Percentiles rank a stretch among this genome's conserved stretches.
These are phyloP conservation scores for Barnettozyma hawaiiensis DNA, from an alignment of 1,139 yeast species.

Conservation along the genomic window DNA sequence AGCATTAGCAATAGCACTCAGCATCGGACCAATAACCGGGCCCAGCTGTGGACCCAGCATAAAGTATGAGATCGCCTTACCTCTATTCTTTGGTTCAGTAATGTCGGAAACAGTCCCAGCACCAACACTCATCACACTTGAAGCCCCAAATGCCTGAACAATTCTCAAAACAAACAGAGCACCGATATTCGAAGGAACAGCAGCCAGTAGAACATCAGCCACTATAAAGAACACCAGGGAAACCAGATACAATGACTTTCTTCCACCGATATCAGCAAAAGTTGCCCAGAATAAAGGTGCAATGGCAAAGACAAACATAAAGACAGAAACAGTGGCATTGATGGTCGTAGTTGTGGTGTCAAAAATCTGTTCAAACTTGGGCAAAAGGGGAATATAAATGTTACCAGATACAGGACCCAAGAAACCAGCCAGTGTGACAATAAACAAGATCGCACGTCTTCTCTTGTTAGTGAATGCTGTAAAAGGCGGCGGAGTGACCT, in stretches of 20 bases:
- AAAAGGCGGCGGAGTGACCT: conserved; percentile 10
- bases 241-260: conserved; percentile 43
- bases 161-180: conserved; percentile 41
- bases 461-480: conserved; percentile 20
- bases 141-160: conserved; percentile 51
- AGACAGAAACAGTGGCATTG: conserved; percentile 55
- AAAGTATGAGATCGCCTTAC: conserved; percentile 45
- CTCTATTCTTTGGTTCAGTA: conserved; percentile 42
- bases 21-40: conserved; percentile 50
- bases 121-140: conserved; percentile 49
- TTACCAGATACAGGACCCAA: conserved; percentile 58
- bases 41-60: conserved; percentile 61
- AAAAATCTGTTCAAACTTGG: conserved; percentile 40
- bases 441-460: conserved; percentile 27
- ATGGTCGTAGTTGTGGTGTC: conserved; percentile 40
- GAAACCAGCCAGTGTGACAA: conserved; percentile 47
- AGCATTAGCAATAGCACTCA: conserved; percentile 28
- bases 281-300: conserved; percentile 54
- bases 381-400: conserved; percentile 52
- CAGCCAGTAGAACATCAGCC: conserved; percentile 44
- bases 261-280: conserved; percentile 53
- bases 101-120: conserved; percentile 54
- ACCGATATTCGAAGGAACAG: conserved; percentile 43
- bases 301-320: conserved; percentile 51
- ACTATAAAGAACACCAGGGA: conserved; percentile 41